These are phyloP conservation scores for Urtica urens DNA, from an alignment of 306 rosid species.

Conservation along the genomic window DNA sequence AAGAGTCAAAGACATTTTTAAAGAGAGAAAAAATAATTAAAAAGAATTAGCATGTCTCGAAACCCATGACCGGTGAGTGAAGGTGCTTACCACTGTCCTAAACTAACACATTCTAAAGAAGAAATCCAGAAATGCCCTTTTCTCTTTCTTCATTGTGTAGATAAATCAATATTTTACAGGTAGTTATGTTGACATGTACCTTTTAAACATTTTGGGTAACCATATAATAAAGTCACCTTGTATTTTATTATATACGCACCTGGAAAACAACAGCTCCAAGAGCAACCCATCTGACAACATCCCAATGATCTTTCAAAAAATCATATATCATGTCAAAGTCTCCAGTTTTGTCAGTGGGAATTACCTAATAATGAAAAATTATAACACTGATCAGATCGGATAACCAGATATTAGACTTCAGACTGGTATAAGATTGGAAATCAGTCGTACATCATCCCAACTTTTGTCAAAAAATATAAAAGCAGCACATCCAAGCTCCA, in stretches of 20 bases:
- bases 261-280: conserved; percentile 74
- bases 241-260: conserved; percentile 47
- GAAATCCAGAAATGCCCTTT: no score
- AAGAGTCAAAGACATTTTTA: no score
- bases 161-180: no score
- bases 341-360: conserved; percentile 71
- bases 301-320: conserved; percentile 60
- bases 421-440: neutral
- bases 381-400: conserved; percentile 26
- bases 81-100: no score
- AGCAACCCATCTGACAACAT: conserved; percentile 69
- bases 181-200: no score
- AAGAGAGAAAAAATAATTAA: no score
- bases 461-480: conserved; percentile 78
- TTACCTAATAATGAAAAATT: conserved; percentile 35
- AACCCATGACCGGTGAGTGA: no score
- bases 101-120: no score
- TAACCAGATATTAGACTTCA: conserved; percentile 1
- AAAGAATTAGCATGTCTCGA: no score
- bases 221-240: no score
- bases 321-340: conserved; percentile 58
- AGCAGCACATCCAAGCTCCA: conserved; percentile 75
- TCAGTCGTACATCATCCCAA: conserved; percentile 63
- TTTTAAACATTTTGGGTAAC: no score
- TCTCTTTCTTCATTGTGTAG: no score